These are phyloP conservation scores for Tilletia walkeri DNA, from an alignment of 1,284 basidiomycete genomes.

Conservation along the genomic window DNA sequence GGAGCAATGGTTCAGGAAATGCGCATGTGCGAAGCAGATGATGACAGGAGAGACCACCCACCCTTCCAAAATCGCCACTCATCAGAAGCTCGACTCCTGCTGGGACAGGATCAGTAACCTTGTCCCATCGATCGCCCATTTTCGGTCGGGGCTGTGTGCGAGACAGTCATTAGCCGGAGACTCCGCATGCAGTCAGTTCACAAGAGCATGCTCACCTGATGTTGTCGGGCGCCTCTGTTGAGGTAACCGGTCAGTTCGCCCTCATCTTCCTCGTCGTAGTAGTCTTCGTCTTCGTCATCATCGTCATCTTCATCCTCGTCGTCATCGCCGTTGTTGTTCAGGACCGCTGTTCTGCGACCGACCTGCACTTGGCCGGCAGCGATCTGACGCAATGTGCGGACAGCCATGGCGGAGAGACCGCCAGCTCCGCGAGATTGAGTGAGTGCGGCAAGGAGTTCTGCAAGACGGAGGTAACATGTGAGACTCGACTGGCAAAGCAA, in stretches of 20 bases:
- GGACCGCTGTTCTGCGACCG: too few species aligned
- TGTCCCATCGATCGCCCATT: slow-evolving; percentile 46
- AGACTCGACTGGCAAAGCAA: neutral
- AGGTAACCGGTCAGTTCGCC: slow-evolving; percentile 16
- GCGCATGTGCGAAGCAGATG: neutral
- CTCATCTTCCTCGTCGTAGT: slow-evolving; percentile 27
- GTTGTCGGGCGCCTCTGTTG: too few species aligned
- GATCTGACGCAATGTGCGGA: neutral
- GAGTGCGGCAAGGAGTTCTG: slow-evolving; percentile 4
- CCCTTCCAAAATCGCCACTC: slow-evolving; percentile 80
- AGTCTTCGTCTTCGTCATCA: neutral
- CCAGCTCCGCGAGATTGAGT: neutral
- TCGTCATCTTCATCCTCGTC: slow-evolving; percentile 1
- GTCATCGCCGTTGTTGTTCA: slow-evolving; percentile 4
- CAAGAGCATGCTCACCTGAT: neutral
- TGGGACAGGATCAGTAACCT: slow-evolving; percentile 66
- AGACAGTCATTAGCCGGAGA: neutral
- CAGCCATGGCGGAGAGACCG: neutral
- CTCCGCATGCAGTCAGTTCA: neutral
- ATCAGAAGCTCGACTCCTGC: slow-evolving; percentile 70
- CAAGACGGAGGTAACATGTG: neutral
- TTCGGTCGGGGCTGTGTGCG: slow-evolving; percentile 13
- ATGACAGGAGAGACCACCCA: neutral
- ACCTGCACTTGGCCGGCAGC: neutral
- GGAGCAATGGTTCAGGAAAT: neutral